A percentile compares a stretch with the other conserved stretches of the same genome.
Evolutionary conservation across 2,329 filamentous ascomycete species (phyloP).

Genomic region (Fusarium sp.): DNA sequence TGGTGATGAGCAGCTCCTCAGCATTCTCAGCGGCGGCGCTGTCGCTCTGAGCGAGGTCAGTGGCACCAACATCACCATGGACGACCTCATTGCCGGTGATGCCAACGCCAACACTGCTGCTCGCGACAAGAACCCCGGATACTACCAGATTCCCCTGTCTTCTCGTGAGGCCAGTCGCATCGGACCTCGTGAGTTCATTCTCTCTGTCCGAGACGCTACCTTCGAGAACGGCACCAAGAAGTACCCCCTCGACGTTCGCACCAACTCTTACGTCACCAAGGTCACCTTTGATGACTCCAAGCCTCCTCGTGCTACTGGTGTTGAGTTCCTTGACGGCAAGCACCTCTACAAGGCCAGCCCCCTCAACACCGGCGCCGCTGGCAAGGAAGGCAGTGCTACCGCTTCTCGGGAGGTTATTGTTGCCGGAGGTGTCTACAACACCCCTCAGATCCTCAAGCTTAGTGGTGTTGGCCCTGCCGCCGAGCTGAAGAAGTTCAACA

Average conservation of each 20-base stretch:
- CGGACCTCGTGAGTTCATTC: conserved; percentile 67
- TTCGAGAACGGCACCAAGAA: conserved; percentile 30
- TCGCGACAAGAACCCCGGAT: conserved; percentile 44
- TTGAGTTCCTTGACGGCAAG: conserved; percentile 48
- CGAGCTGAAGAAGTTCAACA: conserved; percentile 57
- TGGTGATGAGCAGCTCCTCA: conserved; percentile 27
- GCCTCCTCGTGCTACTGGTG: conserved; percentile 47
- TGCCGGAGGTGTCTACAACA: conserved; percentile 62
- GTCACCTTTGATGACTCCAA: conserved; percentile 50
- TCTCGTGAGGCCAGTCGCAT: conserved; percentile 62
- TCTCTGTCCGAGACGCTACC: conserved; percentile 45
- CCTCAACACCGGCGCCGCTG: conserved; percentile 14
- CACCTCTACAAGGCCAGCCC: conserved; percentile 39
- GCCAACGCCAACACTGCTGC: conserved; percentile 34
- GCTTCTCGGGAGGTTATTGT: conserved; percentile 61
- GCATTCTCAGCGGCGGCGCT: conserved; percentile 23
- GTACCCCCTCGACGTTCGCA: conserved; percentile 38
- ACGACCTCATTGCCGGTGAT: conserved; percentile 31
- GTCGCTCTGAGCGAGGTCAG: conserved; percentile 20
- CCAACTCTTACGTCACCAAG: conserved; percentile 50
- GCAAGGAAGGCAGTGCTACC: conserved; percentile 31
- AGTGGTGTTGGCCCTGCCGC: conserved; percentile 60
- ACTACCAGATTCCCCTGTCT: conserved; percentile 70
- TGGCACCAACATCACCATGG: conserved; percentile 28
- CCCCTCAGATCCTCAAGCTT: conserved; percentile 64